phyloP scores from a whole-genome alignment of 495 filamentous ascomycete genomes.

The Penicillium diatomitis region DNA sequence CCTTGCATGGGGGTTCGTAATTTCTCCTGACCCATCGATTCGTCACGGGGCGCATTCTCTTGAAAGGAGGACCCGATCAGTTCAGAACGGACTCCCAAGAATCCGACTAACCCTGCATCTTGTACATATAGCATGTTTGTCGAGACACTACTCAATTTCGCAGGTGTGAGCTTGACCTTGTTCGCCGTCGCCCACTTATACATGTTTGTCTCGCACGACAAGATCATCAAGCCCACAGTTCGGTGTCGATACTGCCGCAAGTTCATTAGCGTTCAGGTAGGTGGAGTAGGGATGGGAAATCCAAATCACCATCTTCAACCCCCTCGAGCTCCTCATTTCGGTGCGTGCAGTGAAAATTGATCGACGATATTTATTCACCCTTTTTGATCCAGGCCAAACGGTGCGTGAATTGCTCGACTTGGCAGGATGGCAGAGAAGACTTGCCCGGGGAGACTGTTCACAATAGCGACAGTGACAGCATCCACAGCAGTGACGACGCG shows the following conservation, averaged over 20 bases:
- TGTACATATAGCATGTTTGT: constrained; percentile 45
- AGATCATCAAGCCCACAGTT: constrained; percentile 61
- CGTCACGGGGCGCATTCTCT: no score
- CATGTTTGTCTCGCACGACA: constrained; percentile 48
- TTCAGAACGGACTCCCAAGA: no score
- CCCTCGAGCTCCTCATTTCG: no score
- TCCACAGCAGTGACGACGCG: neutral
- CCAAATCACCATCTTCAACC: no score
- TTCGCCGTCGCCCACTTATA: constrained; percentile 61
- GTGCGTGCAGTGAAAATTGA: no score
- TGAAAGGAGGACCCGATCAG: no score
- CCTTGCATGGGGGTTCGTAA: constrained; percentile 56
- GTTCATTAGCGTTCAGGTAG: constrained; percentile 54
- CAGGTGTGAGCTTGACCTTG: constrained; percentile 55
- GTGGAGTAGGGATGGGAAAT: neutral
- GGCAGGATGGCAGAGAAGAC: constrained; percentile 71
- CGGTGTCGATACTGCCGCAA: constrained; percentile 68
- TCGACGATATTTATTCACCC: neutral
- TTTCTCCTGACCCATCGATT: no score
- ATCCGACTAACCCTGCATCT: no score
- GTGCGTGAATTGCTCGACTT: constrained; percentile 66
- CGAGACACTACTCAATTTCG: constrained; percentile 56
- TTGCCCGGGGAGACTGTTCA: constrained; percentile 2
- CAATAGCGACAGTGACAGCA: neutral
- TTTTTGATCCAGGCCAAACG: constrained; percentile 40